Percentiles rank a stretch among this genome's conserved stretches.
phyloP scores from a whole-genome alignment of 2,329 filamentous ascomycete species.

The Epichloe brachyelytri region DNA sequence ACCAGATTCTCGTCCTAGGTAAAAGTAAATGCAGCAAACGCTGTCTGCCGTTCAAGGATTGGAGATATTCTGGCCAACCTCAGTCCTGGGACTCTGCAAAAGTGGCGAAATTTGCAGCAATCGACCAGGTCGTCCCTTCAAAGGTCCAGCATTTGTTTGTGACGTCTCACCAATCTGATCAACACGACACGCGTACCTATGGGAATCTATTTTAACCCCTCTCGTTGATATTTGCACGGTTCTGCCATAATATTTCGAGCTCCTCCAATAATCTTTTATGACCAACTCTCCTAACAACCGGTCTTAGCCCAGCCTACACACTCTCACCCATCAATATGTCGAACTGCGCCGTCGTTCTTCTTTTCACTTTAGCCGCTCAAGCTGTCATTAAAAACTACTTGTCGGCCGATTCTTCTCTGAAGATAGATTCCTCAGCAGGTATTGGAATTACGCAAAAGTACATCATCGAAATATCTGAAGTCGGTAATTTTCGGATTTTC shows the following conservation, averaged over 20 bases:
- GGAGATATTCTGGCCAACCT: not conserved
- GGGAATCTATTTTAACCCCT: not conserved
- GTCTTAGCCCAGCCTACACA: not conserved
- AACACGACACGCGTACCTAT: not conserved
- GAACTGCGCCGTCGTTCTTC: not conserved
- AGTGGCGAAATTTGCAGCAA: not conserved
- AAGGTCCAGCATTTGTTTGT: not conserved
- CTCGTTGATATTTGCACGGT: not conserved
- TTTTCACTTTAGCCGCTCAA: not conserved
- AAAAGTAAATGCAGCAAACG: not conserved
- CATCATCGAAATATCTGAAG: slow-evolving; percentile 13
- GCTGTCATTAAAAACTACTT: not conserved
- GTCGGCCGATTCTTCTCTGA: not conserved
- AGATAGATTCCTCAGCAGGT: not conserved
- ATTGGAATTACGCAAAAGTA: slow-evolving; percentile 12
- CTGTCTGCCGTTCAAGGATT: not conserved
- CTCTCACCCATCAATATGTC: not conserved
- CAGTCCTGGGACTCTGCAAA: too few species aligned
- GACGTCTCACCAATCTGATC: not conserved
- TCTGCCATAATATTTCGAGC: not conserved
- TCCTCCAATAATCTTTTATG: not conserved
- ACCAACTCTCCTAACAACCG: not conserved
- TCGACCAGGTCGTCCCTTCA: not conserved
- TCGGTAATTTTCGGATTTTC: slow-evolving; percentile 1
- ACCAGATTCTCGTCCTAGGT: not conserved